Evolutionary conservation across 2,329 filamentous ascomycete species (phyloP).

Genomic region (Aureobasidium lini): DNA sequence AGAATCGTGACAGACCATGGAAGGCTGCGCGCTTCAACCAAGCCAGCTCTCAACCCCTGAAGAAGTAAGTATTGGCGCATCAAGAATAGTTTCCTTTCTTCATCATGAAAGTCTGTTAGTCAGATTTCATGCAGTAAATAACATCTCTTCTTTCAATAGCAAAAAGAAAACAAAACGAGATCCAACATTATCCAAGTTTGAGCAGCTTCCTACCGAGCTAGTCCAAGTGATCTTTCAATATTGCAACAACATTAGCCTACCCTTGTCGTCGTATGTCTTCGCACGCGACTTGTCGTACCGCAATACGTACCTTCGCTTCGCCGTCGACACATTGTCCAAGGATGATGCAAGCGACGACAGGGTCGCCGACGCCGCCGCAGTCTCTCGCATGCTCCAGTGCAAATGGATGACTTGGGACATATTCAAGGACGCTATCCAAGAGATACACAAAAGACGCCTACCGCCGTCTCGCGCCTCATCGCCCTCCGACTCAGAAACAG

Average conservation of each 20-base stretch:
- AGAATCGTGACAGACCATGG: background rate
- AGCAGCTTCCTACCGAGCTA: constrained; percentile 29
- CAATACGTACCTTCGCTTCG: constrained; percentile 23
- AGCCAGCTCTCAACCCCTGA: constrained; percentile 5
- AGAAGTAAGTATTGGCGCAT: constrained; percentile 12
- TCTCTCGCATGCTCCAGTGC: constrained; percentile 24
- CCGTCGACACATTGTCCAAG: constrained; percentile 19
- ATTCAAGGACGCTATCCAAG: constrained; percentile 22
- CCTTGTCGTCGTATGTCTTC: constrained; percentile 24
- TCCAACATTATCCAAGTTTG: constrained; percentile 21
- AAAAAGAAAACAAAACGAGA: constrained; percentile 7
- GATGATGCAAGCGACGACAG: background rate
- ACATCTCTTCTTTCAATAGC: constrained; percentile 6
- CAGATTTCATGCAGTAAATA: constrained; percentile 14
- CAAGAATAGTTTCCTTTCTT: background rate
- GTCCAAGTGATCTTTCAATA: constrained; percentile 28
- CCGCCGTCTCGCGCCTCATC: constrained; percentile 19
- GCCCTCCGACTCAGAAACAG: background rate
- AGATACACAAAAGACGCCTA: background rate
- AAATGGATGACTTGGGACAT: constrained; percentile 29
- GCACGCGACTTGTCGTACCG: constrained; percentile 24
- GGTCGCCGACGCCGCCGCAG: constrained; percentile 8
- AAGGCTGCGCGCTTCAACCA: constrained; percentile 13
- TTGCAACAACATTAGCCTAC: constrained; percentile 25
- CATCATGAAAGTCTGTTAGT: constrained; percentile 4